phyloP scores from a whole-genome alignment of 2,329 filamentous ascomycete species.

The Xylaria sp. region DNA sequence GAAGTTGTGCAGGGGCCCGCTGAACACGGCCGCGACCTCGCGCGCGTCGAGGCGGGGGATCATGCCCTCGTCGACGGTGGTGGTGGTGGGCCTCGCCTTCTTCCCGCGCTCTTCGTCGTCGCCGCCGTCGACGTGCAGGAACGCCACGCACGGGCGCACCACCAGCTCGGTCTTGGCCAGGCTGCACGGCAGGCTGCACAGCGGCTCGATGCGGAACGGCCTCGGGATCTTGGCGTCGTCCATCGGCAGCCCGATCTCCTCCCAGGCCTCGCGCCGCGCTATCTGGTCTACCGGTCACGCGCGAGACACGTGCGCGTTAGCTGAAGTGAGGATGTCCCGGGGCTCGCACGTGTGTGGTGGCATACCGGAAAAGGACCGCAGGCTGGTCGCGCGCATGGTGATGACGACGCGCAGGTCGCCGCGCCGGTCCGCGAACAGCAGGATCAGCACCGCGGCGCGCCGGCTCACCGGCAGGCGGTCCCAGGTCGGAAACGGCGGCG shows the following conservation, averaged over 20 bases:
- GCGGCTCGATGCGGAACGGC: constrained; percentile 83
- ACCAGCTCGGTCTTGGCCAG: constrained; percentile 74
- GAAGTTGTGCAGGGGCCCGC: constrained; percentile 85
- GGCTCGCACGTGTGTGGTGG: background rate
- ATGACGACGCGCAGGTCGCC: constrained; percentile 77
- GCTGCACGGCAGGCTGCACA: constrained; percentile 80
- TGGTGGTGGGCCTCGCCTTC: constrained; percentile 51
- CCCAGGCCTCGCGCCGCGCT: constrained; percentile 84
- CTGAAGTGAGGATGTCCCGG: background rate
- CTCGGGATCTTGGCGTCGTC: constrained; percentile 68
- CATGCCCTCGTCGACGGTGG: constrained; percentile 67
- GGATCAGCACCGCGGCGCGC: constrained; percentile 82
- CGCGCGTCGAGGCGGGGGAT: constrained; percentile 83
- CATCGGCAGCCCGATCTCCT: constrained; percentile 88
- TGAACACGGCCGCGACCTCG: constrained; percentile 93
- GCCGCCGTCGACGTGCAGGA: constrained; percentile 69
- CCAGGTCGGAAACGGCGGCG: constrained; percentile 65
- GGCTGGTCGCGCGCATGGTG: constrained; percentile 66
- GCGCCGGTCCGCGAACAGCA: constrained; percentile 81
- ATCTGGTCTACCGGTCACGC: constrained; percentile 65
- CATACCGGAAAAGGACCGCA: constrained; percentile 69
- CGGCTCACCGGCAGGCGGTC: constrained; percentile 63
- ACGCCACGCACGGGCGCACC: constrained; percentile 76
- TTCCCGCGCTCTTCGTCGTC: constrained; percentile 48
- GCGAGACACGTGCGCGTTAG: background rate